Percentiles rank a stretch among this genome's conserved stretches.
Conservation (phyloP, 106 monocot species). For the Ottelia alismoides region DNA sequence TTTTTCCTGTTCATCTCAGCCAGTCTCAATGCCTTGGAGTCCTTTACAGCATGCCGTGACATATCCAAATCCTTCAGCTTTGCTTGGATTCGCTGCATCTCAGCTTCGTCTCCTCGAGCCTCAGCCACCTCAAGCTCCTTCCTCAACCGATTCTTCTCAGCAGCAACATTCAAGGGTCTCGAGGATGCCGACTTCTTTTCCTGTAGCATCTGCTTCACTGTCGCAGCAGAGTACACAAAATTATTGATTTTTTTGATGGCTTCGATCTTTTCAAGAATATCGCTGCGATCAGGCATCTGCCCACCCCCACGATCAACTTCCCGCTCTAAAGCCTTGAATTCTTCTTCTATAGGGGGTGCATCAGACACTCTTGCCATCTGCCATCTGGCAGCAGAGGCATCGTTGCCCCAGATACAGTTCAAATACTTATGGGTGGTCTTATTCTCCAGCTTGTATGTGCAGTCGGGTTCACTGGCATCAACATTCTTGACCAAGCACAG, state of each 20-base stretch:
- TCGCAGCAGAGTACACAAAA: conserved; percentile 77
- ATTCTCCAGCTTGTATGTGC: conserved; percentile 66
- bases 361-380: conserved; percentile 89
- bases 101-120: conserved; percentile 39
- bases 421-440: conserved; percentile 60
- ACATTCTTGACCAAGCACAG: conserved; percentile 70
- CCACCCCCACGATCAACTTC: conserved; percentile 42
- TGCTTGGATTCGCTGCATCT: conserved; percentile 40
- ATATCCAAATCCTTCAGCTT: conserved; percentile 53
- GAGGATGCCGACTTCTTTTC: conserved; percentile 74
- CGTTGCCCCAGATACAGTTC: conserved; percentile 60
- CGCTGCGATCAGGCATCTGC: conserved; percentile 34
- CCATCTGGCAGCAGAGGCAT: conserved; percentile 70
- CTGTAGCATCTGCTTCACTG: conserved; percentile 86
- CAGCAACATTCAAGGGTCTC: conserved; percentile 73
- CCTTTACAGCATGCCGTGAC: conserved; percentile 29
- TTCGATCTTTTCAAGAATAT: conserved; percentile 55
- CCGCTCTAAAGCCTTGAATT: conserved; percentile 53
- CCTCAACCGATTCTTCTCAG: conserved; percentile 79
- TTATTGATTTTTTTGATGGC: conserved; percentile 42
- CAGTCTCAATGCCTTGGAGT: conserved; percentile 66
- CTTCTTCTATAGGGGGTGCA: conserved; percentile 36
- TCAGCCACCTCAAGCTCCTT: conserved; percentile 64
- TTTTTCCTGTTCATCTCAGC: conserved; percentile 91
- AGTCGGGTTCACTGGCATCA: conserved; percentile 57